Evolutionary conservation across 2,329 filamentous ascomycete genomes (phyloP), one percentile per base, ranked within the genome.

Genomic region (Penicillium brevicompactum): DNA sequence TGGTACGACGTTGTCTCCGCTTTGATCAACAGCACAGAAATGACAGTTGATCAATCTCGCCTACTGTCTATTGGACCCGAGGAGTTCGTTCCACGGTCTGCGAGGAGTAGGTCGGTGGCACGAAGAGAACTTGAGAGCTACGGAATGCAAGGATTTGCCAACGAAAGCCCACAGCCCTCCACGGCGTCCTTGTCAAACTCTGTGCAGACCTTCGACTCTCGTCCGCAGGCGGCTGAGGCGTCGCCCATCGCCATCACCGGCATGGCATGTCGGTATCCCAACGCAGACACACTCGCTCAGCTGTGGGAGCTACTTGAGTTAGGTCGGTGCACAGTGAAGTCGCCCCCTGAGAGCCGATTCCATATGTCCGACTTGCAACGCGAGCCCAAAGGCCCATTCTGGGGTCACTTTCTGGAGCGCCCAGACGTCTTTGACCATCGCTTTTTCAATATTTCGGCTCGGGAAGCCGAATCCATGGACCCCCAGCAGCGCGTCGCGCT

Each of bases 201-300:
- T 9, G 5, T 16, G 30, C 8, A 37, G 16, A 21, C 13, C 30
- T n/a, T 34, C 27, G 21, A 34, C 11, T 8, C 27, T 27, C 18
- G 18, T 18, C 30, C 18, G 14, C 27, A 44, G 13, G 22, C 27
- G 8, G 8, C n/a, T 18, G 27, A 47, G 31, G 18, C 18, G 45
- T 9, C 22, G 11, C 42, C 45, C 11, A 67, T 72, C 11, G 70
- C 70, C 9, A 56, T 73, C 11, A 54, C 71, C 11, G 69, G 70
- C 2, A 71, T 72, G 69, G 57, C 68, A 8, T 61, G 65, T 27
- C 48, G 64, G n/a, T 62, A 68, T 40, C 58, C 70, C 5, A 64
- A 63, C 5, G 67, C 61, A n/a, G 66, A 55, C 21, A 37, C 40
- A 10, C 5, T 46, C 11, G 56, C 62, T 3, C 65, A 66, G 21